A percentile compares a stretch with the other conserved stretches of the same genome.
These are phyloP conservation scores for Yamadazyma buinensis DNA, from an alignment of 1,139 yeast species.

Conservation along the genomic window DNA sequence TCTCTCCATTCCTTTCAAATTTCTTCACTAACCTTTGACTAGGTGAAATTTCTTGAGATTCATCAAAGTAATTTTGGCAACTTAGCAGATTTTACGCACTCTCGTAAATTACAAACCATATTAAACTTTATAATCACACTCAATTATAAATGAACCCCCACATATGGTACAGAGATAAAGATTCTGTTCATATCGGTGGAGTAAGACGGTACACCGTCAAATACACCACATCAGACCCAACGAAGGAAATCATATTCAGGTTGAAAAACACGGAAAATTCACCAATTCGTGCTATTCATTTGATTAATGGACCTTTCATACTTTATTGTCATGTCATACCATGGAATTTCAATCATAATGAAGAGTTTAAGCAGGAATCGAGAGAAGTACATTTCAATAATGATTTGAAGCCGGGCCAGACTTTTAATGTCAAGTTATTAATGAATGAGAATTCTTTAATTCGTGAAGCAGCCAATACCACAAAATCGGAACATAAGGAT, in stretches of 20 bases:
- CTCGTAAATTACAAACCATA: too few relatives aligned
- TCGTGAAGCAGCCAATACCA: slow-evolving; percentile 5
- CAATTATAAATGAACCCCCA: slow-evolving; percentile 12
- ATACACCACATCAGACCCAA: slow-evolving; percentile 26
- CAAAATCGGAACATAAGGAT: too few relatives aligned
- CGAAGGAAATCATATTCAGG: slow-evolving; percentile 31
- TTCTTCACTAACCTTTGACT: too few relatives aligned
- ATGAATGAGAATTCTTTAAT: slow-evolving; percentile 43
- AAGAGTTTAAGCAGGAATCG: slow-evolving; percentile 25
- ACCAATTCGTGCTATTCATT: slow-evolving; percentile 50
- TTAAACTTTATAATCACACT: too few relatives aligned
- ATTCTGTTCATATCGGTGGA: slow-evolving; percentile 33
- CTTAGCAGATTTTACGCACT: too few relatives aligned
- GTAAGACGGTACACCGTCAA: slow-evolving; percentile 32
- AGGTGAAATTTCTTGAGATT: too few relatives aligned
- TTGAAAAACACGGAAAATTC: slow-evolving; percentile 50
- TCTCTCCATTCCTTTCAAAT: too few relatives aligned
- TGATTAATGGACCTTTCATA: slow-evolving; percentile 57
- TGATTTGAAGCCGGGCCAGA: slow-evolving; percentile 60
- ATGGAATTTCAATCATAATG: slow-evolving; percentile 36
- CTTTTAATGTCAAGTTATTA: slow-evolving; percentile 45
- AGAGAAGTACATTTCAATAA: slow-evolving; percentile 37
- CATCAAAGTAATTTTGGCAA: too few relatives aligned
- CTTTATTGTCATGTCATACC: slow-evolving; percentile 61
- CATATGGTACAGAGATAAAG: slow-evolving; percentile 42